Evolutionary conservation across 106 monocot species (phyloP).

Genomic region (Agapanthus africanus): DNA sequence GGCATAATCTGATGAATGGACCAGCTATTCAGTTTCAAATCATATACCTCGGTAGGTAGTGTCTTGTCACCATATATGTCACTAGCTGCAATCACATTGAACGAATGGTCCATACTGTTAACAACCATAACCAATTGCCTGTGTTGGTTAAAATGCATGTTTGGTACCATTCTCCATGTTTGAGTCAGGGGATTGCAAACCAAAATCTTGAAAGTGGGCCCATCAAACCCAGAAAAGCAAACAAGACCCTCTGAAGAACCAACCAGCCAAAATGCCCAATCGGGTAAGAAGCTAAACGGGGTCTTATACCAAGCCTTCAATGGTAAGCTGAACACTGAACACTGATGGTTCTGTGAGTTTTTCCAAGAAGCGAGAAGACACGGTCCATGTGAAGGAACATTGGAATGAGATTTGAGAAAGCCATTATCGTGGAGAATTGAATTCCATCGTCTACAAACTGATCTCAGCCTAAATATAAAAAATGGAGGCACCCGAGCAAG

Average conservation of each 20-base stretch:
- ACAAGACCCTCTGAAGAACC: constrained; percentile 79
- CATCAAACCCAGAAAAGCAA: constrained; percentile 81
- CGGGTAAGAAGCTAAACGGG: constrained; percentile 56
- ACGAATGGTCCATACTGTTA: constrained; percentile 37
- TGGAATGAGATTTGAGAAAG: constrained; percentile 57
- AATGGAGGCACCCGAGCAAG: constrained; percentile 73
- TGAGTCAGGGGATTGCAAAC: constrained; percentile 74
- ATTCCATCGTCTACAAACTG: constrained; percentile 65
- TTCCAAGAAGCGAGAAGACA: constrained; percentile 75
- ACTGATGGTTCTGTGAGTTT: constrained; percentile 49
- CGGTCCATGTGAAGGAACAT: constrained; percentile 60
- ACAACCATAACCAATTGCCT: constrained; percentile 68
- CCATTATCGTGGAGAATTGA: constrained; percentile 56
- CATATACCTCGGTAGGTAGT: constrained; percentile 70
- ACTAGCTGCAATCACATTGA: constrained; percentile 71
- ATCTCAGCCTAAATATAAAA: constrained; percentile 50
- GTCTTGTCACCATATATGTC: constrained; percentile 71
- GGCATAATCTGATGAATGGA: constrained; percentile 77
- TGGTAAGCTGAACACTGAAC: constrained; percentile 70
- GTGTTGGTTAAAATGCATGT: constrained; percentile 83
- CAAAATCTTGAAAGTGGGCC: constrained; percentile 47
- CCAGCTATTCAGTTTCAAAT: constrained; percentile 60
- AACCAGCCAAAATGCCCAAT: constrained; percentile 77
- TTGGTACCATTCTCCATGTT: constrained; percentile 49
- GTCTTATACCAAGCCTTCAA: constrained; percentile 64